Evolutionary conservation across 352 stramenopile species (phyloP).

Genomic region (Achlya hypogyna): DNA sequence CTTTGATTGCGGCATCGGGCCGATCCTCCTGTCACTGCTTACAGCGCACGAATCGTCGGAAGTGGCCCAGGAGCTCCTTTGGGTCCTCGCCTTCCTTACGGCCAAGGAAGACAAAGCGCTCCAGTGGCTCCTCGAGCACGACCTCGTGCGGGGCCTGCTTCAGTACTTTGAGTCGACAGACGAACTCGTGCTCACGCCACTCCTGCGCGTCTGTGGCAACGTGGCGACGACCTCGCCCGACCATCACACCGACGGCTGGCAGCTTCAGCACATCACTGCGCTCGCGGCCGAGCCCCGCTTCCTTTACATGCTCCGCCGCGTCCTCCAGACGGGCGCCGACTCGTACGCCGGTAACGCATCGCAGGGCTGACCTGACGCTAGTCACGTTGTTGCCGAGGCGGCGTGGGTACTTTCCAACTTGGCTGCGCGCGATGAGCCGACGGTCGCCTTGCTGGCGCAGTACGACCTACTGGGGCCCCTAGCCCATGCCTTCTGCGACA

Average conservation of each 20-base stretch:
- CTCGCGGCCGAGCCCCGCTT: conserved; percentile 40
- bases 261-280: conserved; percentile 45
- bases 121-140: conserved; percentile 50
- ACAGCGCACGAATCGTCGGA: conserved; percentile 23
- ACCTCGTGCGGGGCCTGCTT: conserved; percentile 41
- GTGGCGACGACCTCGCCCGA: conserved; percentile 59
- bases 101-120: conserved; percentile 65
- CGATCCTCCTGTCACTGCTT: conserved; percentile 36
- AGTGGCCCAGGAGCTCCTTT: conserved; percentile 69
- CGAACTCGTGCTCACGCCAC: conserved; percentile 55
- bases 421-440: conserved; percentile 37
- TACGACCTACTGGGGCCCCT: conserved; percentile 47
- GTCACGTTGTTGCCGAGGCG: conserved; percentile 45
- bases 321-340: conserved; percentile 35
- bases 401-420: conserved; percentile 76
- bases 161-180: conserved; percentile 52
- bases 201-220: conserved; percentile 72
- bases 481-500: conserved; percentile 42
- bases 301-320: conserved; percentile 44
- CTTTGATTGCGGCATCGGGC: conserved; percentile 54
- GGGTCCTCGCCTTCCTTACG: conserved; percentile 81
- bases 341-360: not conserved
- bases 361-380: conserved; percentile 19
- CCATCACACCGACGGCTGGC: conserved; percentile 66
- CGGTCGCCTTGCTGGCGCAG: conserved; percentile 50